Evolutionary conservation across 2,329 filamentous ascomycete genomes (phyloP), one percentile per base, ranked within the genome.

Genomic region (Fusarium caatingaense): DNA sequence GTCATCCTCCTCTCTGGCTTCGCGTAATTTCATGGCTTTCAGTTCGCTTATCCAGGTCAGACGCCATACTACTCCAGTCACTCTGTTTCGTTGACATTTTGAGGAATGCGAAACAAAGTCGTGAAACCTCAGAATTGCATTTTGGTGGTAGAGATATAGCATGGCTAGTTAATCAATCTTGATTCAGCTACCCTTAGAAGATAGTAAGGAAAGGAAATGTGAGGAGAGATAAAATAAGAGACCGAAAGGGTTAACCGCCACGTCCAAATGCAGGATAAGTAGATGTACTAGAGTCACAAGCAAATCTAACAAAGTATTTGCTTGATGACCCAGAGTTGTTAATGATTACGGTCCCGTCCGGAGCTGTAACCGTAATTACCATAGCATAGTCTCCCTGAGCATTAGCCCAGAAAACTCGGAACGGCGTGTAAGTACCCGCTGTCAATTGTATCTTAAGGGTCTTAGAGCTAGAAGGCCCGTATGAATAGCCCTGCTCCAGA

Each of bases 301-400:
- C 54, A 37, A 23, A 56, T n/a, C 54, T 50, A 12, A 56, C 23
- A 40, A 56, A 51, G 54, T 56, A 56, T 37, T 50, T 21, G 15
- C 44, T 56, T 1, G 44, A 50, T 1, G 54, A 56, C 1, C 54
- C 54, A 50, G 54, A 50, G n/a, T 30, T 23, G 28, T 56, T n/a
- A 7, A 56, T 44, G 2, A 56, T 56, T 2, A 56, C 54, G 27
- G 54, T 56, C 15, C 54, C 54, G 15, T 56, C 54, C 6, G 54
- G 54, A 50, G 44, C 54, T 40, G 44, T 56, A 6, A 56, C 44
- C 21, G 54, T 56, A 1, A 56, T 3, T 3, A 50, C 28, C 54
- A 56, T 56, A 6, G 44, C 50, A 8, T 56, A 56, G 1, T 56
- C 54, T 56, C 54, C 54, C 15, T 56, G 54, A 1, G 44, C 44